Conservation (phyloP, 768 basidiomycete genomes). For the Rhodosporidiobolus sp. region DNA sequence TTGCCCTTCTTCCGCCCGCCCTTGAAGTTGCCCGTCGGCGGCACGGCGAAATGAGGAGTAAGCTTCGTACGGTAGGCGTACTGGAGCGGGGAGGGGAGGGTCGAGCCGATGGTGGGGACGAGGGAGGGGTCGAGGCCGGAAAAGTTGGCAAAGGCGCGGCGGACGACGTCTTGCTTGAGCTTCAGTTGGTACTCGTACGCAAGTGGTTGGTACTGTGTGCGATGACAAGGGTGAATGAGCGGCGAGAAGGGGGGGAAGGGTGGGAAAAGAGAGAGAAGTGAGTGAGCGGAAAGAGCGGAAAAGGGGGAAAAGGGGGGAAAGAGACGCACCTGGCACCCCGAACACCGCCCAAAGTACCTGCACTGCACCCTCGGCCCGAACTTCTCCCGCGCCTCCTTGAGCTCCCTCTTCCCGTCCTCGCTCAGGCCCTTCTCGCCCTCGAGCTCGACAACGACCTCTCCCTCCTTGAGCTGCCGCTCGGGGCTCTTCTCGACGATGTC, state of each 20-base stretch:
- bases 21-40: slow-evolving; percentile 54
- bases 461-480: slow-evolving; percentile 14
- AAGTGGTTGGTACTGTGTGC: slow-evolving; percentile 61
- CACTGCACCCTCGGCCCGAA: slow-evolving; percentile 60
- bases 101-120: slow-evolving; percentile 67
- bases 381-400: slow-evolving; percentile 58
- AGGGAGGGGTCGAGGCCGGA: slow-evolving; percentile 58
- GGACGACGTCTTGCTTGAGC: slow-evolving; percentile 78
- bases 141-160: slow-evolving; percentile 77
- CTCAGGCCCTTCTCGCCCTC: slow-evolving; percentile 38
- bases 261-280: too few relatives aligned
- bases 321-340: slow-evolving; percentile 71
- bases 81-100: slow-evolving; percentile 80
- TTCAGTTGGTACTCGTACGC: slow-evolving; percentile 81
- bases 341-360: slow-evolving; percentile 83
- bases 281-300: background rate
- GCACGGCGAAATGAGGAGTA: slow-evolving; percentile 89
- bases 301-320: background rate
- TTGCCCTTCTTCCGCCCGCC: slow-evolving; percentile 32
- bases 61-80: slow-evolving; percentile 95
- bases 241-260: too few relatives aligned
- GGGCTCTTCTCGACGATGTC: slow-evolving; percentile 57
- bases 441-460: slow-evolving; percentile 39
- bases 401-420: slow-evolving; percentile 45
- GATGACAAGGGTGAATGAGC: too few relatives aligned